Conservation (phyloP, 2,329 filamentous ascomycete species). For the Chrysosporium keratinophilum region DNA sequence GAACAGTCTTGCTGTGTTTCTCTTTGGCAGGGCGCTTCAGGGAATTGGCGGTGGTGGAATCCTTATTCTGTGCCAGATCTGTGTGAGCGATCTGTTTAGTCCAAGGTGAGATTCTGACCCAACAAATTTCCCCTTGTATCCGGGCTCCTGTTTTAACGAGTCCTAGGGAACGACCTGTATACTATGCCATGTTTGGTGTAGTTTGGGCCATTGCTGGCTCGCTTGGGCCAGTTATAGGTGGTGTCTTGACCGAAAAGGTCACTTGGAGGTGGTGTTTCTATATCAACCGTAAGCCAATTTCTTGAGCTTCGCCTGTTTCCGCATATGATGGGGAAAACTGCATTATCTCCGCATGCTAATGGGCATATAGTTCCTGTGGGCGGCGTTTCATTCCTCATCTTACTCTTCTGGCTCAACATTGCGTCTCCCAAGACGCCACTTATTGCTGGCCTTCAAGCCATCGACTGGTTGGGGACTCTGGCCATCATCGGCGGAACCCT, state of each 20-base stretch:
- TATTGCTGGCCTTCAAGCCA: conserved; percentile 46
- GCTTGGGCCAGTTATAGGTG: conserved; percentile 17
- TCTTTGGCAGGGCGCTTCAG: conserved; percentile 52
- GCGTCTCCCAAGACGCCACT: conserved; percentile 52
- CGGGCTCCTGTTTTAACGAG: background rate
- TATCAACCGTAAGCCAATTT: conserved; percentile 42
- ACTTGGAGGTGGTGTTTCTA: conserved; percentile 53
- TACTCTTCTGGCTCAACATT: conserved; percentile 51
- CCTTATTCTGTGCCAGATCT: conserved; percentile 53
- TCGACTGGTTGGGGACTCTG: conserved; percentile 55
- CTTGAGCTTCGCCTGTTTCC: background rate
- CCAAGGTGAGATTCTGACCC: conserved; percentile 35
- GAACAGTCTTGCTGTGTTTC: conserved; percentile 50
- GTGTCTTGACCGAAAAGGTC: conserved; percentile 15
- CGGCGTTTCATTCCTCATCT: conserved; percentile 48
- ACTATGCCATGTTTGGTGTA: conserved; percentile 53
- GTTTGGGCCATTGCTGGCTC: conserved; percentile 42
- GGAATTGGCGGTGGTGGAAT: conserved; percentile 55
- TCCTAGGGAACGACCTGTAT: conserved; percentile 45
- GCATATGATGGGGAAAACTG: too few relatives aligned
- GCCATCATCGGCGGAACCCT: conserved; percentile 65
- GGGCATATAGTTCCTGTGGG: conserved; percentile 44
- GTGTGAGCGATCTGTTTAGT: conserved; percentile 54
- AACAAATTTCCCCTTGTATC: background rate
- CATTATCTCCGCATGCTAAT: too few relatives aligned